Evolutionary conservation across 345 rosid genomes (phyloP).

Genomic region (Hirschfeldia incana): DNA sequence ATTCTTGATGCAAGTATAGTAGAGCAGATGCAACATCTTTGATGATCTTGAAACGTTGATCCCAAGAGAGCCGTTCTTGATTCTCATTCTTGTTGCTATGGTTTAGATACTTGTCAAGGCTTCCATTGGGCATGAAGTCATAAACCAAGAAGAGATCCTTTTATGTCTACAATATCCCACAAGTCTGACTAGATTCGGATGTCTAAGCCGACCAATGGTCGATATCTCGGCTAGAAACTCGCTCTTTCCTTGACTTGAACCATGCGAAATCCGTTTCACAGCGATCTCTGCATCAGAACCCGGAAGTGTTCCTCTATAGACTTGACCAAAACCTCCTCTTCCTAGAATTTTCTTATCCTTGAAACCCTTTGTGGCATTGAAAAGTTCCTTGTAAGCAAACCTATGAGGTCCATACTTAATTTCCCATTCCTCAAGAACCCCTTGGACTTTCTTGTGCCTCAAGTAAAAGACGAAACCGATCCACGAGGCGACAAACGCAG

Average conservation of each 20-base stretch:
- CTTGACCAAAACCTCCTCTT: constrained; percentile 53
- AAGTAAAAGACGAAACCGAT: constrained; percentile 19
- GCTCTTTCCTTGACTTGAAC: constrained; percentile 43
- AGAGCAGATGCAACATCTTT: constrained; percentile 44
- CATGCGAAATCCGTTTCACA: constrained; percentile 39
- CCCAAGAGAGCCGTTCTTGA: constrained; percentile 41
- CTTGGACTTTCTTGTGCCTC: constrained; percentile 38
- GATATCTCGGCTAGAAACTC: constrained; percentile 52
- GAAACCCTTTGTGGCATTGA: constrained; percentile 50
- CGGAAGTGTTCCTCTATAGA: constrained; percentile 51
- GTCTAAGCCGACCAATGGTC: too few species aligned
- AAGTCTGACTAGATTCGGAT: too few species aligned
- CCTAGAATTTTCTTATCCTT: constrained; percentile 49
- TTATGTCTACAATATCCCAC: too few species aligned
- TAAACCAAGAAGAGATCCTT: too few species aligned
- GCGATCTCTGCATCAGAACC: constrained; percentile 42
- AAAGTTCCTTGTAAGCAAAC: constrained; percentile 46
- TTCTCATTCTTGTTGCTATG: background rate
- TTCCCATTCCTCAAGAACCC: constrained; percentile 52
- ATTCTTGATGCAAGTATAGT: constrained; percentile 45
- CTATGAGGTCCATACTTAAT: constrained; percentile 50
- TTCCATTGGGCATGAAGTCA: constrained; percentile 31
- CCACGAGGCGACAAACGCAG: constrained; percentile 10
- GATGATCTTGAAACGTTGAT: constrained; percentile 42
- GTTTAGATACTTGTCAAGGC: constrained; percentile 45